Conservation (phyloP, 2,329 filamentous ascomycete genomes). For the Lojkania enalia region DNA sequence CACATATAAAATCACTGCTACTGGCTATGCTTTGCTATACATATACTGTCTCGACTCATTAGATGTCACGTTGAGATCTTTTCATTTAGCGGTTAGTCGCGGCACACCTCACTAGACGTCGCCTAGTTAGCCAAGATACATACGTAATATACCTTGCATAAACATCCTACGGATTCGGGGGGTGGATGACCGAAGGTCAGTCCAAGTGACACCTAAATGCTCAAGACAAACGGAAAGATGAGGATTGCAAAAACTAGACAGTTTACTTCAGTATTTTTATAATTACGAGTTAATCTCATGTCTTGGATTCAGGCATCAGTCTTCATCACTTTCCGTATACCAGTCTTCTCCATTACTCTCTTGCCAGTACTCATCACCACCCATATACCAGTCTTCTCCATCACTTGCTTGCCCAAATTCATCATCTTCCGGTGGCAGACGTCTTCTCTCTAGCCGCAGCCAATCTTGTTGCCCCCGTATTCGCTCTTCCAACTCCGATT, state of each 20-base stretch:
- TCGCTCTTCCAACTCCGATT: background rate
- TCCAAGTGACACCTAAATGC: too few relatives aligned
- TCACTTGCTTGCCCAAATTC: background rate
- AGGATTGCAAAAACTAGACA: background rate
- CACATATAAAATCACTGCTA: too few relatives aligned
- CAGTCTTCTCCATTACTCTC: background rate
- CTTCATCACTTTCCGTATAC: background rate
- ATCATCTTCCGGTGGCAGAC: background rate
- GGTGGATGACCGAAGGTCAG: too few relatives aligned
- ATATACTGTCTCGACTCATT: too few relatives aligned
- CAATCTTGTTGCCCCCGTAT: background rate
- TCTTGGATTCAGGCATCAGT: background rate
- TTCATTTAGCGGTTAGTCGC: too few relatives aligned
- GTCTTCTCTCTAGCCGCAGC: background rate
- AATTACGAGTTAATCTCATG: background rate
- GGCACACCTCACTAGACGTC: too few relatives aligned
- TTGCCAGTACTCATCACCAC: background rate
- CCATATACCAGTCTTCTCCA: background rate
- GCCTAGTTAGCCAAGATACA: too few relatives aligned
- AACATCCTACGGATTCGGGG: too few relatives aligned
- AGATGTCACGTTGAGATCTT: too few relatives aligned
- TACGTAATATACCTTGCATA: too few relatives aligned
- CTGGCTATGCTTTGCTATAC: too few relatives aligned
- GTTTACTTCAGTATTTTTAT: background rate
- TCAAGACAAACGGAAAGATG: background rate